Evolutionary conservation across 1,284 basidiomycete genomes (phyloP).

Genomic region (Apiotrichum veenhuisii): DNA sequence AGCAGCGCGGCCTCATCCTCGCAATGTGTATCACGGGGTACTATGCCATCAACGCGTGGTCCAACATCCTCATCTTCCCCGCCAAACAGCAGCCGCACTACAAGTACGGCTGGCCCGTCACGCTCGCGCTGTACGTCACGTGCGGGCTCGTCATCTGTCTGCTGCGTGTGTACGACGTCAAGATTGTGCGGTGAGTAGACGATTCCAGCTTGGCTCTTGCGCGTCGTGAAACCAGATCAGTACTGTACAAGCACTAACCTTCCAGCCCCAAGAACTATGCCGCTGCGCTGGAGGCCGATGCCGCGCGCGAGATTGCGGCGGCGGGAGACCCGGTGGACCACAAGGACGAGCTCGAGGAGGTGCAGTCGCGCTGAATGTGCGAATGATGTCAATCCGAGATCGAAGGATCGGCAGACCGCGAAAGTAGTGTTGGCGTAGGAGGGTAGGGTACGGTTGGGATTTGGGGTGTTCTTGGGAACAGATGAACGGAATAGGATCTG

Average conservation of each 20-base stretch:
- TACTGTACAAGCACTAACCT: too few species aligned
- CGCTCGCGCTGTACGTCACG: slow-evolving; percentile 33
- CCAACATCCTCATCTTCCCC: slow-evolving; percentile 43
- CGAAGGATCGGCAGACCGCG: too few species aligned
- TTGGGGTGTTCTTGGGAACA: too few species aligned
- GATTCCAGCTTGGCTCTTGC: too few species aligned
- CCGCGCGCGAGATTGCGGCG: not conserved
- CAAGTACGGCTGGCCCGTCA: slow-evolving; percentile 36
- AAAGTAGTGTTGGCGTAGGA: too few species aligned
- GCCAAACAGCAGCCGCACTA: slow-evolving; percentile 38
- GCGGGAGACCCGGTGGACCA: not conserved
- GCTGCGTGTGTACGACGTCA: slow-evolving; percentile 14
- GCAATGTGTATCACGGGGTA: slow-evolving; percentile 24
- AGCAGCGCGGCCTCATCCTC: slow-evolving; percentile 42
- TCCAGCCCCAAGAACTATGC: slow-evolving; percentile 5
- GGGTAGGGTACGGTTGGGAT: too few species aligned
- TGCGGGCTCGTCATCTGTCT: slow-evolving; percentile 21
- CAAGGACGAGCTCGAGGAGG: not conserved
- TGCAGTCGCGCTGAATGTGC: too few species aligned
- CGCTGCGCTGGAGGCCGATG: slow-evolving; percentile 3
- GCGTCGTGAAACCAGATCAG: too few species aligned
- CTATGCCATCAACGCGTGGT: slow-evolving; percentile 35
- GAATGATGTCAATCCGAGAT: too few species aligned
- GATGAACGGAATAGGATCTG: too few species aligned
- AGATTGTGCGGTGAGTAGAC: slow-evolving; percentile 4